Percentiles rank a stretch among this genome's conserved stretches.
Conservation (phyloP, 2,329 filamentous ascomycete genomes). For the Calonectria pauciramosa region DNA sequence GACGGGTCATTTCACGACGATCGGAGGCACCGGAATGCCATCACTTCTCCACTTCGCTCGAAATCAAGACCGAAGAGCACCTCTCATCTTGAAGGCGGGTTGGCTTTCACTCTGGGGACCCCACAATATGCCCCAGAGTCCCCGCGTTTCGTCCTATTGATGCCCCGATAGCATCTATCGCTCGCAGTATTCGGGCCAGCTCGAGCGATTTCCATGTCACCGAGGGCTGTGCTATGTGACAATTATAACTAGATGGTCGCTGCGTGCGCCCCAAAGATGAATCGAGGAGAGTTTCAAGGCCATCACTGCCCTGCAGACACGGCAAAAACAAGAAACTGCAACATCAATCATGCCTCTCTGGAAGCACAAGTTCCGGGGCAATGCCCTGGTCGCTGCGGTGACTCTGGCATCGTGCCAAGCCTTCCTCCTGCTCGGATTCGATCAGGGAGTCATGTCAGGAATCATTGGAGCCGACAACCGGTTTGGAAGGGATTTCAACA, state of each 20-base stretch:
- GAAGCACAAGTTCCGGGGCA: slow-evolving; percentile 22
- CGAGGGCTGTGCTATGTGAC: background rate
- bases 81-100: background rate
- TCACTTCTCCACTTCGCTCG: slow-evolving; percentile 18
- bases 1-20: background rate
- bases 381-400: slow-evolving; percentile 16
- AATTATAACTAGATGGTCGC: background rate
- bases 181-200: background rate
- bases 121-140: slow-evolving; percentile 14
- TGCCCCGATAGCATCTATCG: background rate
- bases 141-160: slow-evolving; percentile 26
- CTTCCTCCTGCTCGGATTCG: slow-evolving; percentile 20
- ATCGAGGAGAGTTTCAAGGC: background rate
- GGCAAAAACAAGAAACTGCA: background rate
- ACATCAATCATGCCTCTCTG: slow-evolving; percentile 8
- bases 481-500: slow-evolving; percentile 27
- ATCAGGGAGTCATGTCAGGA: slow-evolving; percentile 47
- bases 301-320: background rate
- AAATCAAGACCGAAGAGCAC: slow-evolving; percentile 7
- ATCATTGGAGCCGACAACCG: slow-evolving; percentile 29
- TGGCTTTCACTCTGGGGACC: background rate
- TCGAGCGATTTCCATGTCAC: background rate
- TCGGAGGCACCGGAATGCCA: slow-evolving; percentile 2
- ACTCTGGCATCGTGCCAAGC: slow-evolving; percentile 22
- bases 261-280: background rate